Percentiles rank a stretch among this genome's conserved stretches.
Evolutionary conservation across 148 eudicot genomes (phyloP).

Genomic region (Fagopyrum tataricum): DNA sequence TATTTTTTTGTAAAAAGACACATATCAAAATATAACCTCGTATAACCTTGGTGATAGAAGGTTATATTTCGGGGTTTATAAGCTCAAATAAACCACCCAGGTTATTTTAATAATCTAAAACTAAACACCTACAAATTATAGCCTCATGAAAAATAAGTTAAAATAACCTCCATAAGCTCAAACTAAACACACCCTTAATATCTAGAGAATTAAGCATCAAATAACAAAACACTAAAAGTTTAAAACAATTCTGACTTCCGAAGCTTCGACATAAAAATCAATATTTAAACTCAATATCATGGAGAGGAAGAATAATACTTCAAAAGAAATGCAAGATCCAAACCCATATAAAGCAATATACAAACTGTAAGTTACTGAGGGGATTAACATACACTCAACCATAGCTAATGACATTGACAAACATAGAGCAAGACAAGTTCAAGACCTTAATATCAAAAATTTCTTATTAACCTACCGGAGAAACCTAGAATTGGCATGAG

Average conservation of each 20-base stretch:
- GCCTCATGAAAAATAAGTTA: too few relatives aligned
- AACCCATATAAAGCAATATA: too few relatives aligned
- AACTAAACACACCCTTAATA: too few relatives aligned
- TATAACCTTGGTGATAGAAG: too few relatives aligned
- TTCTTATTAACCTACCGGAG: conserved; percentile 34
- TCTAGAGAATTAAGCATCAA: conserved; percentile 4
- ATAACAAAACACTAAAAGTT: not conserved
- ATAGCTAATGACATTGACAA: not conserved
- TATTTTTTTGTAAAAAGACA: too few relatives aligned
- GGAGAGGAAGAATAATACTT: not conserved
- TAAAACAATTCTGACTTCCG: not conserved
- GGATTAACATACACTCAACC: not conserved
- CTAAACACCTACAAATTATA: too few relatives aligned
- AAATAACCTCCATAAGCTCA: too few relatives aligned
- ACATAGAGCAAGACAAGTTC: not conserved
- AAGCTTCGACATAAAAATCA: conserved; percentile 5
- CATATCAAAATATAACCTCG: too few relatives aligned
- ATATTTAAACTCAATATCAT: not conserved
- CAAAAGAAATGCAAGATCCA: too few relatives aligned
- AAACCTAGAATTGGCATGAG: conserved; percentile 31
- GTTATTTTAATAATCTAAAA: too few relatives aligned
- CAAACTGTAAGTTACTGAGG: not conserved
- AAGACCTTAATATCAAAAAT: not conserved
- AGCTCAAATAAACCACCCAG: too few relatives aligned
- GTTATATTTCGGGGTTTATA: too few relatives aligned